Conservation (phyloP, 768 basidiomycete species). For the Boletus tomentosulus region DNA sequence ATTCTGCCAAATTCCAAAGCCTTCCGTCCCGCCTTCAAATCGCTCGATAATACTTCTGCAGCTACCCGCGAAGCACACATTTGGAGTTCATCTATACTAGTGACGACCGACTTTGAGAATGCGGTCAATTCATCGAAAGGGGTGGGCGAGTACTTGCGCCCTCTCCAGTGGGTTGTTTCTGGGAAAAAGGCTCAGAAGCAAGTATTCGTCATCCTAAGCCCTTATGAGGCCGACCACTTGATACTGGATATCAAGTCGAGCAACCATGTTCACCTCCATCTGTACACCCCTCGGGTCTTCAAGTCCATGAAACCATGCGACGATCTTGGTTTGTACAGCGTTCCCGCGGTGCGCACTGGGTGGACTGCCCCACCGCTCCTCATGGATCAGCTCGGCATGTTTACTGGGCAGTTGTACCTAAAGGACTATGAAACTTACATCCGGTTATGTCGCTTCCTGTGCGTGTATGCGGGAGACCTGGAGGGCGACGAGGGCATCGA, state of each 20-base stretch:
- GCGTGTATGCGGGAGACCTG: constrained; percentile 1
- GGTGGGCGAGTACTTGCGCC: constrained; percentile 7
- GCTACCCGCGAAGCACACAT: background rate
- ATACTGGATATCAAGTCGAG: constrained; percentile 34
- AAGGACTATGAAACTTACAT: constrained; percentile 1
- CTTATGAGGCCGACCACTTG: constrained; percentile 35
- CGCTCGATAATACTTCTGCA: constrained; percentile 1
- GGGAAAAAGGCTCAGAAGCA: background rate
- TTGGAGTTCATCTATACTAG: constrained; percentile 5
- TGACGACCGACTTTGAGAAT: constrained; percentile 1
- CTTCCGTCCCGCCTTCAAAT: constrained; percentile 1
- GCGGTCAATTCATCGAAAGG: background rate
- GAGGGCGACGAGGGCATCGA: background rate
- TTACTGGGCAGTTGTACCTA: constrained; percentile 5
- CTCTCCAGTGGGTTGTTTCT: constrained; percentile 6
- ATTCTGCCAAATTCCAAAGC: background rate
- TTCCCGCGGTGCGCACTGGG: background rate
- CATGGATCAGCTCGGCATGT: constrained; percentile 1
- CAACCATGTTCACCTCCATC: constrained; percentile 5
- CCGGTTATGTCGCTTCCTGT: constrained; percentile 3
- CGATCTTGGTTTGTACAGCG: background rate
- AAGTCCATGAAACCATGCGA: constrained; percentile 4
- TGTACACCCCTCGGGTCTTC: constrained; percentile 2
- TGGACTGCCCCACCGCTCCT: background rate
- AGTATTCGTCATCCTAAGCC: constrained; percentile 37